Percentiles rank a stretch among this genome's conserved stretches.
Evolutionary conservation across 2,329 filamentous ascomycete species (phyloP).

Genomic region (Ophiostoma sp.): DNA sequence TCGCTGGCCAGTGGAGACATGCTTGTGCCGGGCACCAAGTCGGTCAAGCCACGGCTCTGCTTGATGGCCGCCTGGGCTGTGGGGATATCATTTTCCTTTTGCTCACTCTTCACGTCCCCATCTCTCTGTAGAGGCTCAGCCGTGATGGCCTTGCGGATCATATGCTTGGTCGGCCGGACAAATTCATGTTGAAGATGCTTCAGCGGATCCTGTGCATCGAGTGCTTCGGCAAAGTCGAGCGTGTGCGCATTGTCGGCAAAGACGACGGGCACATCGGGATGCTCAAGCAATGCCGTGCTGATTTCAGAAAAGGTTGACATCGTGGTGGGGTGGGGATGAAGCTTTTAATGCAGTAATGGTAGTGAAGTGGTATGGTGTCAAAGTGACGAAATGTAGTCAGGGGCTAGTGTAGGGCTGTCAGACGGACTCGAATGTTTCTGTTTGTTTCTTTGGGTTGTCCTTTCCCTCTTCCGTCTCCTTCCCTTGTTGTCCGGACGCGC

Average conservation of each 20-base stretch:
- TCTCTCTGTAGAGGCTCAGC: not conserved
- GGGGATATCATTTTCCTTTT: not conserved
- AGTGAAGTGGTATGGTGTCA: not conserved
- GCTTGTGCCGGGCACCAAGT: not conserved
- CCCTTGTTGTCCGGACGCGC: conserved; percentile 15
- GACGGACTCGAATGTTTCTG: not conserved
- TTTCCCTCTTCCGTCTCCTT: not conserved
- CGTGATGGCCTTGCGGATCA: conserved; percentile 41
- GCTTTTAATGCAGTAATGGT: not conserved
- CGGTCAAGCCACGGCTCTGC: too few species aligned
- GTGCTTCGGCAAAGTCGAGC: conserved; percentile 49
- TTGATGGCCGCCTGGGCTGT: not conserved
- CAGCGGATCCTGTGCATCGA: conserved; percentile 64
- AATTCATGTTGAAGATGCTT: conserved; percentile 67
- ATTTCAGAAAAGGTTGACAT: not conserved
- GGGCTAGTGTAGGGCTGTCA: not conserved
- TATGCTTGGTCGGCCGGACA: conserved; percentile 68
- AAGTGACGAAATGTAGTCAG: not conserved
- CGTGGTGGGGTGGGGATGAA: not conserved
- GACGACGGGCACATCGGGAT: conserved; percentile 40
- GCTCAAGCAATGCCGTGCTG: conserved; percentile 39
- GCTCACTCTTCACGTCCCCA: not conserved
- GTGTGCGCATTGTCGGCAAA: conserved; percentile 53
- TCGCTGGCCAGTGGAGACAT: not conserved
- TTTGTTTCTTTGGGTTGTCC: not conserved